Conservation (phyloP, 768 basidiomycete species). For the Boletus reticuloceps region DNA sequence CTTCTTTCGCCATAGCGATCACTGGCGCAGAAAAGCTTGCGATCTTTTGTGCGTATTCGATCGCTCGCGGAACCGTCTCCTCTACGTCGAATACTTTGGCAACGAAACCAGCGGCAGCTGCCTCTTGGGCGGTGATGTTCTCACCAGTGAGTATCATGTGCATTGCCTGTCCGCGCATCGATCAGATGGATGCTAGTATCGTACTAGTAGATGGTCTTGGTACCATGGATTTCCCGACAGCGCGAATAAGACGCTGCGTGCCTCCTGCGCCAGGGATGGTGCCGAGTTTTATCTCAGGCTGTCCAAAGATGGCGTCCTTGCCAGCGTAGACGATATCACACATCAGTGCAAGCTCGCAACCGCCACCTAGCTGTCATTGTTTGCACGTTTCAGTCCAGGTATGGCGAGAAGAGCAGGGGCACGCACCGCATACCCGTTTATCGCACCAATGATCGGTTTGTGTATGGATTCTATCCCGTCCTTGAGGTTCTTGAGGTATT, state of each 20-base stretch:
- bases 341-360: slow-evolving; percentile 95
- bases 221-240: slow-evolving; percentile 76
- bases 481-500: slow-evolving; percentile 46
- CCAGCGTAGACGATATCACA: slow-evolving; percentile 93
- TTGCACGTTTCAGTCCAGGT: slow-evolving; percentile 23
- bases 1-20: slow-evolving; percentile 46
- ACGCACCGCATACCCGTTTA: slow-evolving; percentile 83
- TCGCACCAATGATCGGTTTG: slow-evolving; percentile 92
- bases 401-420: neutral
- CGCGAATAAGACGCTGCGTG: slow-evolving; percentile 81
- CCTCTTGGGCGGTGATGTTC: slow-evolving; percentile 44
- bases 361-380: slow-evolving; percentile 77
- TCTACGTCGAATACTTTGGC: slow-evolving; percentile 40
- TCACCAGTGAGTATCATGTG: slow-evolving; percentile 54
- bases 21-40: slow-evolving; percentile 33
- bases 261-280: slow-evolving; percentile 94
- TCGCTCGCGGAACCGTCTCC: slow-evolving; percentile 42
- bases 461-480: slow-evolving; percentile 49
- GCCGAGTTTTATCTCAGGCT: slow-evolving; percentile 94
- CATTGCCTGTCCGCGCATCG: slow-evolving; percentile 40
- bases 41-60: slow-evolving; percentile 37
- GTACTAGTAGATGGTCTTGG: neutral
- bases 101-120: slow-evolving; percentile 47
- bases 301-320: slow-evolving; percentile 85
- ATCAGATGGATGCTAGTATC: neutral